Evolutionary conservation across 352 stramenopile genomes (phyloP).

Genomic region (Pilasporangium apinafurcum): DNA sequence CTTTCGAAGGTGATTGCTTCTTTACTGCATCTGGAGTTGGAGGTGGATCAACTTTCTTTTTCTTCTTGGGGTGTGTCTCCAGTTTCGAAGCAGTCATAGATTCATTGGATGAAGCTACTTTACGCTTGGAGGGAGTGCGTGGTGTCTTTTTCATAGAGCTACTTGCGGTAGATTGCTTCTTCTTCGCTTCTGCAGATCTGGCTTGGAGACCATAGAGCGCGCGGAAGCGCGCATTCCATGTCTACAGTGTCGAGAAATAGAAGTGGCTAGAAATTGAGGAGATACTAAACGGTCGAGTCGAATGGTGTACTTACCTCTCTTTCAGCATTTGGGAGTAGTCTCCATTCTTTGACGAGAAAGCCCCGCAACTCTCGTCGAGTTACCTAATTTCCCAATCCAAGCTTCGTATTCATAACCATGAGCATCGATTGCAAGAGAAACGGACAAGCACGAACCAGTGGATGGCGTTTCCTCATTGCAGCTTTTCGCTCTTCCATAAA

Average conservation of each 20-base stretch:
- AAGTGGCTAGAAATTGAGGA: not conserved
- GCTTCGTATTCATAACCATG: too few species aligned
- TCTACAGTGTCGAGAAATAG: constrained; percentile 5
- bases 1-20: constrained; percentile 1
- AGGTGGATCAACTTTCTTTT: not conserved
- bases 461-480: constrained; percentile 13
- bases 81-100: too few species aligned
- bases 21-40: not conserved
- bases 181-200: not conserved
- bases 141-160: not conserved
- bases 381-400: too few species aligned
- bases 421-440: not conserved
- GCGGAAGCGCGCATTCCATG: constrained; percentile 7
- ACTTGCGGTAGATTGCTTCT: not conserved
- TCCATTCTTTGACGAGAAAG: constrained; percentile 17
- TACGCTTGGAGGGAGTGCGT: too few species aligned
- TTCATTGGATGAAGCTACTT: not conserved
- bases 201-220: not conserved
- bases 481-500: constrained; percentile 24
- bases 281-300: not conserved
- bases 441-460: constrained; percentile 9
- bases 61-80: constrained; percentile 8
- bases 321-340: constrained; percentile 14
- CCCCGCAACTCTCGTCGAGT: constrained; percentile 17
- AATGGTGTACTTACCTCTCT: constrained; percentile 15